Conservation (phyloP, 371 early-diverging fungal genomes). For the Coemansia sp. region DNA sequence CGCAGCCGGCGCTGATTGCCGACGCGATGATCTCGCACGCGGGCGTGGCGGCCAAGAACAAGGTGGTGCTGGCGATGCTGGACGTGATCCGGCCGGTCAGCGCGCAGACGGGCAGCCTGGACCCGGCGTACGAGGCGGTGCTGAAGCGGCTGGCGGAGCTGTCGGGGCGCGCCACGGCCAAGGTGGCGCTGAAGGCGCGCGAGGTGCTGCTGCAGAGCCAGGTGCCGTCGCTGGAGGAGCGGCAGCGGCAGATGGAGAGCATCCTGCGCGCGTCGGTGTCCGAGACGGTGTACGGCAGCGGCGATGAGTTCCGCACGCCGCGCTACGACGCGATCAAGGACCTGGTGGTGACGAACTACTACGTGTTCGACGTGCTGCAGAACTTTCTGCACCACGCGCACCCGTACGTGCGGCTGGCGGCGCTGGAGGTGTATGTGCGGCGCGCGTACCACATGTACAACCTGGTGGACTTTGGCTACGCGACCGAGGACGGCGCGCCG, state of each 20-base stretch:
- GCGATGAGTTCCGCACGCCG: constrained; percentile 70
- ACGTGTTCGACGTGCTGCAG: constrained; percentile 93
- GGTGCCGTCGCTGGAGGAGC: constrained; percentile 89
- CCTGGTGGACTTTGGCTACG: constrained; percentile 77
- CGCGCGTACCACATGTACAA: constrained; percentile 96
- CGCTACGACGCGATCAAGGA: constrained; percentile 83
- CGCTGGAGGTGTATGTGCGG: constrained; percentile 93
- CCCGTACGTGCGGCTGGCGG: constrained; percentile 77
- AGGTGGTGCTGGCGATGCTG: constrained; percentile 72
- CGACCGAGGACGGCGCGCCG: constrained; percentile 63
- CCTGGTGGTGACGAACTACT: constrained; percentile 89
- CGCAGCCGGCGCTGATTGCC: constrained; percentile 74
- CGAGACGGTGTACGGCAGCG: constrained; percentile 75
- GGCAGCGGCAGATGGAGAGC: constrained; percentile 78
- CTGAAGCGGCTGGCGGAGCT: constrained; percentile 84
- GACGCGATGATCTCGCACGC: constrained; percentile 80
- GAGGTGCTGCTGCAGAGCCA: constrained; percentile 91
- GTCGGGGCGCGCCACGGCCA: constrained; percentile 72
- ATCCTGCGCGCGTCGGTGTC: constrained; percentile 79
- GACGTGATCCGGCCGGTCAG: constrained; percentile 70
- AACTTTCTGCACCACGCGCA: constrained; percentile 88
- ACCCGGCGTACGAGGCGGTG: constrained; percentile 73
- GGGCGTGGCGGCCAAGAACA: constrained; percentile 77
- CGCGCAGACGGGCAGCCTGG: constrained; percentile 63
- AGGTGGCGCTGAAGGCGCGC: constrained; percentile 90